Evolutionary conservation across 176 grass and related monocot genomes (phyloP), one percentile per base, ranked within the genome.

Genomic region (Aegilops longissima): DNA sequence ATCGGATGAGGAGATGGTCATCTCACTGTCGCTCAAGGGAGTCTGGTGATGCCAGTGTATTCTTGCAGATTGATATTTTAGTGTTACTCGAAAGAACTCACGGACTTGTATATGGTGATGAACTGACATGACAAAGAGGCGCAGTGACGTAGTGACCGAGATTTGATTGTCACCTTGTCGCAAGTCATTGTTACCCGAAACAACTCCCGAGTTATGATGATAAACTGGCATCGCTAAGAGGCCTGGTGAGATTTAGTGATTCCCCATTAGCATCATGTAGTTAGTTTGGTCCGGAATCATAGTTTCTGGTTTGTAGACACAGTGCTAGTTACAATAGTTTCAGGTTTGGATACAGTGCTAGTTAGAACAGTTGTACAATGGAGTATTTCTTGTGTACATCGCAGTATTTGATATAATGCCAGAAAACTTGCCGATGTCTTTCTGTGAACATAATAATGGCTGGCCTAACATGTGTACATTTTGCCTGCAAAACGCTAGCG

Each of bases 11-110:
- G 81, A 93, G 8, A 78, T 82, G 70, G 23, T 82, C 11, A 64
- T 27, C 33, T 67, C 81, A 33, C 44, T 88, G n/a, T 66, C 85
- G 35, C 82, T 56, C 61, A 88, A 88, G 71, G 65, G 82, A 82
- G 77, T 66, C 30, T 25, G 85, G 68, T 93, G 83, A 88, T 56
- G 45, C 11, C 36, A 13, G 36, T 77, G 42, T 68, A 44, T 40
- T 40, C 61, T 74, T 64, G 40, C 39, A 51, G 61, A 36, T 3
- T 35, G 20, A 3, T 23, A 80, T 38, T 66, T 35, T 31, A 38
- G 7, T 51, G 2, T 3, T 20, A 21, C 52, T 56, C 2, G 5
- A 56, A 56, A 56, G 52, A 18, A 54, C 16, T 54, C 5, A 5
- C 16, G 16, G 16, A 12, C 42, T 0, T 44, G 10, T 45, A 54